These are phyloP conservation scores for Anthoceros angustus DNA, from an alignment of 225 moss, liverwort and hornwort genomes.

Conservation along the genomic window DNA sequence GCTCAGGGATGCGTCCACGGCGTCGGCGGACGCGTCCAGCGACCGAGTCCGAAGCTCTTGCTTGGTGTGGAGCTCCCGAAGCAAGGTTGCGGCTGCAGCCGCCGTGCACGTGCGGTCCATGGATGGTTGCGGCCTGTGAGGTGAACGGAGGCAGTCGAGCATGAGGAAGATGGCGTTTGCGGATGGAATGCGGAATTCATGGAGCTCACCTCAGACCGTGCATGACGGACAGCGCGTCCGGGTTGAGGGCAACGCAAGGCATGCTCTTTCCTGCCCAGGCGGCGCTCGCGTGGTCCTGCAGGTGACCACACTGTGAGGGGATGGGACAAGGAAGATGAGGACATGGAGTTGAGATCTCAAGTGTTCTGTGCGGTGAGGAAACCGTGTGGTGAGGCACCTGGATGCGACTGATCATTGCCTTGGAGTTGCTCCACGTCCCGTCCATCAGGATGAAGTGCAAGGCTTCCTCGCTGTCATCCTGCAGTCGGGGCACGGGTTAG, in stretches of 20 bases:
- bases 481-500: background rate
- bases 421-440: slow-evolving; percentile 97
- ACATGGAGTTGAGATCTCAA: background rate
- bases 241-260: slow-evolving; percentile 39
- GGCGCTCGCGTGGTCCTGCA: slow-evolving; percentile 43
- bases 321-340: background rate
- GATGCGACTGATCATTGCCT: slow-evolving; percentile 85
- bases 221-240: slow-evolving; percentile 71
- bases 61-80: slow-evolving; percentile 45
- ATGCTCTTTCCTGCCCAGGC: slow-evolving; percentile 54
- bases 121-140: slow-evolving; percentile 40
- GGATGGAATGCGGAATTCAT: background rate
- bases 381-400: slow-evolving; percentile 20
- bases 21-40: slow-evolving; percentile 31
- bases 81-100: slow-evolving; percentile 48
- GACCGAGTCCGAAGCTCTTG: slow-evolving; percentile 15
- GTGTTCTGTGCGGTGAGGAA: background rate
- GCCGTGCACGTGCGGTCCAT: slow-evolving; percentile 56
- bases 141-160: slow-evolving; percentile 5
- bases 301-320: background rate
- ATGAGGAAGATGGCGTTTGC: background rate
- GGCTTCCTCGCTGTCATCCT: slow-evolving; percentile 23
- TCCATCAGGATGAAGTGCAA: slow-evolving; percentile 78
- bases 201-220: slow-evolving; percentile 46
- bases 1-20: slow-evolving; percentile 32